phyloP scores from a whole-genome alignment of 116 monocot genomes.

The Cymodocea nodosa region DNA sequence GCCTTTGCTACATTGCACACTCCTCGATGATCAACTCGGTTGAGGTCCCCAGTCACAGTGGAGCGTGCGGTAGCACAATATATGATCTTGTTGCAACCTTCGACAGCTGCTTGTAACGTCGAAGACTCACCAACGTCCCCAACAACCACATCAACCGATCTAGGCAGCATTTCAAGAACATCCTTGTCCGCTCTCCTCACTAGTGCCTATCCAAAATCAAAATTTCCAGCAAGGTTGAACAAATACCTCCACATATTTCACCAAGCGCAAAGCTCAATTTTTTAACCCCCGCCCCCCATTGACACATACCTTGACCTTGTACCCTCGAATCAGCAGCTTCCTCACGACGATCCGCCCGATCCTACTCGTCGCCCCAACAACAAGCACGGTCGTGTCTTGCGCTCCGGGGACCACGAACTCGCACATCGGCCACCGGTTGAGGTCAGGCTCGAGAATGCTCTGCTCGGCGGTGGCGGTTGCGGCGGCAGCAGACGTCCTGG shows the following conservation, averaged over 20 bases:
- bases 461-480: constrained; percentile 19
- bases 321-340: constrained; percentile 92
- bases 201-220: constrained; percentile 40
- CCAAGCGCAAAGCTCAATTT: not conserved
- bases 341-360: constrained; percentile 88
- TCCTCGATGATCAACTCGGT: constrained; percentile 83
- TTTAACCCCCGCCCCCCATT: too few relatives aligned
- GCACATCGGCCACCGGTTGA: constrained; percentile 86
- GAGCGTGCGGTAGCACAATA: constrained; percentile 97
- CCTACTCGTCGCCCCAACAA: constrained; percentile 86
- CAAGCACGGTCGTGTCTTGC: constrained; percentile 89
- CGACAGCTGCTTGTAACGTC: constrained; percentile 54
- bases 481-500: constrained; percentile 22
- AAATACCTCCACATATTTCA: not conserved
- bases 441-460: constrained; percentile 33
- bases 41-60: constrained; percentile 84
- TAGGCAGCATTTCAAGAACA: constrained; percentile 83
- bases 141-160: constrained; percentile 67
- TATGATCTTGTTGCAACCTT: constrained; percentile 87
- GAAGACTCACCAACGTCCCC: constrained; percentile 89
- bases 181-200: constrained; percentile 75
- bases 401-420: constrained; percentile 86
- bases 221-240: not conserved
- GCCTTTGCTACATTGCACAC: constrained; percentile 78
- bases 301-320: constrained; percentile 73